Conservation (phyloP, 106 monocot species). For the Chionographis japonica region DNA sequence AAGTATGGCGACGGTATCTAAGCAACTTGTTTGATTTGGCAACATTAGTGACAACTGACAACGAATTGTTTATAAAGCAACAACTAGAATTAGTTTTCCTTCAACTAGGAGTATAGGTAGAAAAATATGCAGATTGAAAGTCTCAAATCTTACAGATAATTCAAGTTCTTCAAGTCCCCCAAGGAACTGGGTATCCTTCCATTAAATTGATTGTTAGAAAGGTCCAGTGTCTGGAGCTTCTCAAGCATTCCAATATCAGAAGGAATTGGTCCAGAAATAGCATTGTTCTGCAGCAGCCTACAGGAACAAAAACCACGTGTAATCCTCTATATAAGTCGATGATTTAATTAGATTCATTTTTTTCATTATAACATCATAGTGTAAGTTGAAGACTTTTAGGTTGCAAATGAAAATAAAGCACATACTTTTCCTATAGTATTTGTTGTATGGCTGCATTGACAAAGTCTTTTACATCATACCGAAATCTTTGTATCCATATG, state of each 20-base stretch:
- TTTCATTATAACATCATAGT: too few relatives aligned
- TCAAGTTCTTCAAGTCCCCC: slow-evolving; percentile 49
- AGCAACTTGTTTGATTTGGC: too few relatives aligned
- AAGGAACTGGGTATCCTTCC: slow-evolving; percentile 53
- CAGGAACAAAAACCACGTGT: slow-evolving; percentile 3
- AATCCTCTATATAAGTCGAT: background rate
- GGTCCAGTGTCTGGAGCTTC: slow-evolving; percentile 58
- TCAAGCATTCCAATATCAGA: slow-evolving; percentile 46
- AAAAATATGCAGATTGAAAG: background rate
- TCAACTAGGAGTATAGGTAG: too few relatives aligned
- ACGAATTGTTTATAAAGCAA: too few relatives aligned
- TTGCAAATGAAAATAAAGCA: background rate
- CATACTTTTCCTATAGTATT: too few relatives aligned
- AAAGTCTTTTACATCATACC: too few relatives aligned
- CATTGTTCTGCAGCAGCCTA: slow-evolving; percentile 76
- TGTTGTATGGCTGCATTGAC: too few relatives aligned
- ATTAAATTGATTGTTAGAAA: slow-evolving; percentile 58
- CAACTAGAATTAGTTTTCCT: too few relatives aligned
- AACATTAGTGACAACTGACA: too few relatives aligned
- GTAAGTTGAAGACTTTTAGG: too few relatives aligned
- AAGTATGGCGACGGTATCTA: too few relatives aligned
- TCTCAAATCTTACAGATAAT: slow-evolving; percentile 55
- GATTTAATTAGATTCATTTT: background rate
- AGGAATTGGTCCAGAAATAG: slow-evolving; percentile 55
- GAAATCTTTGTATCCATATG: too few relatives aligned